Evolutionary conservation across 805 yeast genomes (phyloP).

Genomic region (Candida maesae): DNA sequence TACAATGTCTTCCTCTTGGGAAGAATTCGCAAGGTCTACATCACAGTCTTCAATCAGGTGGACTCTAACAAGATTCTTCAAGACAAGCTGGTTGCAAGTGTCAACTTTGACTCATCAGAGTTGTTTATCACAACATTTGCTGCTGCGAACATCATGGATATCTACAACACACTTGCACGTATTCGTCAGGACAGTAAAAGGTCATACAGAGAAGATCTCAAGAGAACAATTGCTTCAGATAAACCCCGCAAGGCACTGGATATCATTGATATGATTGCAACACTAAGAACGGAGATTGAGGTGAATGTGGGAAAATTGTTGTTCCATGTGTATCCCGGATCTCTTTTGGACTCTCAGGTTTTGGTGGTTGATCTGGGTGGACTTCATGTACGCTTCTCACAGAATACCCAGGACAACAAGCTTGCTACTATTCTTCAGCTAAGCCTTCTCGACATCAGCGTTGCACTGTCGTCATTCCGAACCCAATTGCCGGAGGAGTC

Average conservation of each 20-base stretch:
- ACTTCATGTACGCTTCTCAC: constrained; percentile 48
- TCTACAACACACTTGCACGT: constrained; percentile 64
- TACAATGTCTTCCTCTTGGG: constrained; percentile 79
- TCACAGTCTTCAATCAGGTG: constrained; percentile 67
- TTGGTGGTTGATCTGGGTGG: constrained; percentile 57
- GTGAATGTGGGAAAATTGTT: constrained; percentile 54
- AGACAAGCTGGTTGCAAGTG: constrained; percentile 56
- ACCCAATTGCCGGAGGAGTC: constrained; percentile 48
- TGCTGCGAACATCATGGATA: constrained; percentile 78
- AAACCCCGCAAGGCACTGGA: constrained; percentile 19
- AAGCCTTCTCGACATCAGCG: constrained; percentile 56
- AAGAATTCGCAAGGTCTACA: constrained; percentile 41
- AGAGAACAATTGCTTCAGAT: constrained; percentile 40
- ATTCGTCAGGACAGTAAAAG: constrained; percentile 68
- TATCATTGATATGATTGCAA: constrained; percentile 29
- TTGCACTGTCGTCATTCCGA: constrained; percentile 63
- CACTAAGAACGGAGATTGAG: constrained; percentile 63
- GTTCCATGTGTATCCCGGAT: constrained; percentile 76
- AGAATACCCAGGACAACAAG: constrained; percentile 38
- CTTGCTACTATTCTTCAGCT: constrained; percentile 52
- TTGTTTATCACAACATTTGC: constrained; percentile 78
- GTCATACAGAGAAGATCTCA: constrained; percentile 72
- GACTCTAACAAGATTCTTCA: constrained; percentile 41
- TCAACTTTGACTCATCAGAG: constrained; percentile 48
- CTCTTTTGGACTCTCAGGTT: constrained; percentile 74